Base-by-base conservation (phyloP, 169 alveolate species). In the Plasmodium ovale region DNA sequence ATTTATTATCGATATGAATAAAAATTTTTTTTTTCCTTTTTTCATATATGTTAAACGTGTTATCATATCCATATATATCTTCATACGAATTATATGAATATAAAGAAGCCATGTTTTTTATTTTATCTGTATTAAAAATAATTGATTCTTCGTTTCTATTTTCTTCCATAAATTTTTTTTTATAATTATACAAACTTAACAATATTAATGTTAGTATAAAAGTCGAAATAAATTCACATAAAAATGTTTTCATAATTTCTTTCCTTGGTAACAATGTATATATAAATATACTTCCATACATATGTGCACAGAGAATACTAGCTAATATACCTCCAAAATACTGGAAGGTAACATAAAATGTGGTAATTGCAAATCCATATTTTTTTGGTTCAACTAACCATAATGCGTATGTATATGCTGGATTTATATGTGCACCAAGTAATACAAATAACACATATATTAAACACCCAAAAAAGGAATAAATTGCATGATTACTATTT, bases 181-280 rank as follows among this genome's bases (percentile, higher is more conserved):
- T 74, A 51, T 74, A 74, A 59, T 74, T 74, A 74, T 74, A 74
- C 33, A 74, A 74, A 44, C 88, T 74, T 74, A 74, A 27, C 23
- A 74, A 60, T 53, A 74, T 35, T 23, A 74, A 53, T 31, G 88
- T 74, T 74, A 74, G n/a, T 51, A 74, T 16, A 35, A 74, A 74
- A n/a, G 88, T 74, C 29, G 88, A 74, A n/a, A 74, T 39, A 60
- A 74, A 74, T 59, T 74, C 88, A 74, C 88, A 74, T n/a, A 74
- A 62, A 60, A 74, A 74, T 0, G 88, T 74, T 74, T 74, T 74
- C 74, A 74, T 58, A 74, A 74, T 74, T 59, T 74, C 67, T 51
- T 74, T 74, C 29, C 33, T 74, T 60, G 88, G 88, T 37, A 73
- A 73, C 23, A 74, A 35, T 1, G 88, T 16, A 74, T 74, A 74